Percentiles rank a stretch among this genome's conserved stretches.
Evolutionary conservation across 176 grass and related monocot species (phyloP).

Genomic region (Olyra latifolia): DNA sequence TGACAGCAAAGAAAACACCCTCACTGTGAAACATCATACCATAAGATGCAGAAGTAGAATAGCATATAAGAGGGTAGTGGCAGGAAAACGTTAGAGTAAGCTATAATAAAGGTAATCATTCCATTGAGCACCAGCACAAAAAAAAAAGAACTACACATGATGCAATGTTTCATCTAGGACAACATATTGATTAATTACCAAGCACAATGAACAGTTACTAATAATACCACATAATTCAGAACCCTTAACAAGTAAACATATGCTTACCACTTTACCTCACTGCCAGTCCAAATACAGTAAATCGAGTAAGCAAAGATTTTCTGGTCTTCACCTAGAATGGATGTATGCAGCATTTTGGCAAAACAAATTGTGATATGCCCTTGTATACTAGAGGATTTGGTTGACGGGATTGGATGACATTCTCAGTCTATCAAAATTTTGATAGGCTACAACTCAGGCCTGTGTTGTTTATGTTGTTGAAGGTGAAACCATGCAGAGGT

Average conservation of each 20-base stretch:
- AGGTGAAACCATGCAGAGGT: background rate
- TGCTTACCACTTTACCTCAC: background rate
- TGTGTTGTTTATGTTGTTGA: background rate
- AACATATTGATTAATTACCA: background rate
- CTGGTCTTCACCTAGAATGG: background rate
- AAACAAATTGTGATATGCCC: background rate
- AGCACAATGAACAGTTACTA: background rate
- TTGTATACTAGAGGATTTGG: background rate
- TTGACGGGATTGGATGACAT: background rate
- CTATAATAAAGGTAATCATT: constrained; percentile 7
- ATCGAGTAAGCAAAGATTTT: background rate
- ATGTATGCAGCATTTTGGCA: constrained; percentile 13
- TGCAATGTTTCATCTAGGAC: background rate
- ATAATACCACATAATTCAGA: constrained; percentile 4
- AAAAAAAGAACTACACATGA: background rate
- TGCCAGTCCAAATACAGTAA: background rate
- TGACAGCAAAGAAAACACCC: constrained; percentile 96
- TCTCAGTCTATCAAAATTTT: background rate
- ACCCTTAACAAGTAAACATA: constrained; percentile 5
- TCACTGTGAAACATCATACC: constrained; percentile 55
- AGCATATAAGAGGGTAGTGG: background rate
- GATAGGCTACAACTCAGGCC: background rate
- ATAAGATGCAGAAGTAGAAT: constrained; percentile 28
- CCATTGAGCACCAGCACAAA: background rate
- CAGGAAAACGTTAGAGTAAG: background rate